Evolutionary conservation across 768 basidiomycete genomes (phyloP), one percentile per base, ranked within the genome.

Genomic region (Trametes cubensis): DNA sequence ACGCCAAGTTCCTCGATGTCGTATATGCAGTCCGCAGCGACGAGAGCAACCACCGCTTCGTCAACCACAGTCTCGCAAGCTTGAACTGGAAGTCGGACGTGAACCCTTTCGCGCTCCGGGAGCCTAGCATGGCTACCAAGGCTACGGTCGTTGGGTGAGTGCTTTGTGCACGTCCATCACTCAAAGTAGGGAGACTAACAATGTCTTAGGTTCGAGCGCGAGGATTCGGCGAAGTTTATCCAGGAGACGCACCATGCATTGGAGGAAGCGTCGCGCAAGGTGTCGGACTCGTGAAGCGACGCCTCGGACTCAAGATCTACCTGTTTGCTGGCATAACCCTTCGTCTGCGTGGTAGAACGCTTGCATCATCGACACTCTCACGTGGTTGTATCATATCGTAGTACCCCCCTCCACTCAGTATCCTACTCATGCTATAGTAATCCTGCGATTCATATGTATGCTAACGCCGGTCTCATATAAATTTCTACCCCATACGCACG

Each of bases 51-150:
- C 95, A 98, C 70, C 82, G 94, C 52, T 98, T 98, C 70, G 94
- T 96, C 65, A 98, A 98, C 75, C 96, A 98, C 77, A 92, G 90
- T 60, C 79, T 98, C 39, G 96, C 95, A 4, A 95, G 94, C 75
- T 80, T 99, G 52, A 78, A 92, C 65, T 79, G 81, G 30, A 72
- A 81, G 38, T 84, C 83, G 39, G 96, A 98, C 73, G 85, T 93
- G 67, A 97, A 95, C 70, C 94, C 93, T 0, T 94, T 95, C 67
- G 91, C 94, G 17, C 76, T 97, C 26, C 84, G 87, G 23, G 95
- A 98, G 70, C 94, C 95, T 15, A 84, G 89, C 64, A 95, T 96
- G 85, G 80, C 83, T 67, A 77, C 86, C 49, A 94, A 95, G 72
- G 96, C 96, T 14, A 81, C 77, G 51, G 85, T 83, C 50, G 77